Conservation (phyloP, 192 early-diverging fungal genomes). For the Chytriomyces sp. region DNA sequence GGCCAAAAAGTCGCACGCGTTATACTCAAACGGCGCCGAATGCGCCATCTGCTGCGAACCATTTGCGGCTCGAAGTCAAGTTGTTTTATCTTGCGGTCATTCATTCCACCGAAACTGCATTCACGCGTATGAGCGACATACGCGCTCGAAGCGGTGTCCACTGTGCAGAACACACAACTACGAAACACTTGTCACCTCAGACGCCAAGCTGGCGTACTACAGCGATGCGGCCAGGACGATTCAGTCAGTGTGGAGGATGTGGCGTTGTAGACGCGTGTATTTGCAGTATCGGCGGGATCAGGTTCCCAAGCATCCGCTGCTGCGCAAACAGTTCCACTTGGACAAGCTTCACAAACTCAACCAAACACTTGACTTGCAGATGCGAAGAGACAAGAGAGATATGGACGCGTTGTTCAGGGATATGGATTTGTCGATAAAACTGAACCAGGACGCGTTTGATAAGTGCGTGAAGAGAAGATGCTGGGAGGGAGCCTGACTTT, state of each 20-base stretch:
- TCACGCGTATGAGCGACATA: slow-evolving; percentile 19
- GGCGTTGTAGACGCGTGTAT: neutral
- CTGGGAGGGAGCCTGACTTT: neutral
- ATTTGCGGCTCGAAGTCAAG: slow-evolving; percentile 11
- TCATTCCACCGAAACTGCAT: slow-evolving; percentile 24
- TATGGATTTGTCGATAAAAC: slow-evolving; percentile 9
- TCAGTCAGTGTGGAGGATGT: slow-evolving; percentile 23
- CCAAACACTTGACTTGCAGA: neutral
- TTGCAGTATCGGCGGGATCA: neutral
- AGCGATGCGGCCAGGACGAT: slow-evolving; percentile 9
- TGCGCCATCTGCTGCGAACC: slow-evolving; percentile 34
- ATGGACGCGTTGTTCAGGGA: neutral
- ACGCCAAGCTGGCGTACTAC: slow-evolving; percentile 5
- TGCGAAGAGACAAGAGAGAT: slow-evolving; percentile 1
- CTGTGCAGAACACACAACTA: slow-evolving; percentile 12
- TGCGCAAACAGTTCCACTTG: slow-evolving; percentile 12
- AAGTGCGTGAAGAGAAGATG: neutral
- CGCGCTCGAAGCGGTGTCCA: slow-evolving; percentile 11
- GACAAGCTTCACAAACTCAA: neutral
- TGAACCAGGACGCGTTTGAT: slow-evolving; percentile 16
- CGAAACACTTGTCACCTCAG: slow-evolving; percentile 10
- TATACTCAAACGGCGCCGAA: neutral
- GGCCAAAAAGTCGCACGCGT: neutral
- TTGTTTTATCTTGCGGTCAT: slow-evolving; percentile 18
- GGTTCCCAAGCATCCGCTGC: slow-evolving; percentile 15